phyloP scores from a whole-genome alignment of 2,329 filamentous ascomycete genomes.

The Phyllosticta citribraziliensis region DNA sequence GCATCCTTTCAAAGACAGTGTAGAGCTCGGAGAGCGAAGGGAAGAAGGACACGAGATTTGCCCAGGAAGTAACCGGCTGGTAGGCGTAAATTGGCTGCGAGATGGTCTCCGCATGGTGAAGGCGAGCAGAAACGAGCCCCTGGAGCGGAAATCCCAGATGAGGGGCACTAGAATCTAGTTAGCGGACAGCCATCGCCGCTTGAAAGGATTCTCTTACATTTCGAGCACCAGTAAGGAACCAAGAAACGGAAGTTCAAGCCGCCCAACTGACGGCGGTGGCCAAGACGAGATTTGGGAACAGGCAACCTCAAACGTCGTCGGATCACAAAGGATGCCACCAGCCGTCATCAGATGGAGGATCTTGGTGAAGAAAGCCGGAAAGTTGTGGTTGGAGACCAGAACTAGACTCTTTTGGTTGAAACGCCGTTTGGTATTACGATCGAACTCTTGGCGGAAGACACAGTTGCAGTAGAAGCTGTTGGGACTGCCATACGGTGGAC shows the following conservation, averaged over 20 bases:
- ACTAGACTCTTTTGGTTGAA: conserved; percentile 33
- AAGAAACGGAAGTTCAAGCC: conserved; percentile 30
- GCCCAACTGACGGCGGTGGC: conserved; percentile 26
- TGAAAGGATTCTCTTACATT: conserved; percentile 16
- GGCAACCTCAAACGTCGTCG: conserved; percentile 28
- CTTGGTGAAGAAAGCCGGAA: conserved; percentile 26
- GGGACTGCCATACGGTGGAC: conserved; percentile 29
- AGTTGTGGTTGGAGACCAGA: conserved; percentile 32
- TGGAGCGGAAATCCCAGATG: conserved; percentile 32
- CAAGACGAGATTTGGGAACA: conserved; percentile 28
- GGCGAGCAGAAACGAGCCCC: conserved; percentile 19
- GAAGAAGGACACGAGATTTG: conserved; percentile 29
- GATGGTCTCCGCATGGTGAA: conserved; percentile 9
- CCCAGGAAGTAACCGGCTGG: conserved; percentile 30
- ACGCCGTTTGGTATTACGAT: conserved; percentile 31
- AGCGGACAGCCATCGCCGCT: neutral
- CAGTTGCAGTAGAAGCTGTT: conserved; percentile 27
- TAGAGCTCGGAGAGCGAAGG: conserved; percentile 33
- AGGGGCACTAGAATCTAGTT: conserved; percentile 19
- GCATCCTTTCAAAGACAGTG: conserved; percentile 29
- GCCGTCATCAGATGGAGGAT: conserved; percentile 29
- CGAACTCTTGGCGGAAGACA: conserved; percentile 33
- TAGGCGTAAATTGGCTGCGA: conserved; percentile 28
- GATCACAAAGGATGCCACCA: conserved; percentile 28
- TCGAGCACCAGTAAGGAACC: conserved; percentile 28